Base-by-base conservation (phyloP, 2,329 filamentous ascomycete genomes). In the Aspergillus udagawae region DNA sequence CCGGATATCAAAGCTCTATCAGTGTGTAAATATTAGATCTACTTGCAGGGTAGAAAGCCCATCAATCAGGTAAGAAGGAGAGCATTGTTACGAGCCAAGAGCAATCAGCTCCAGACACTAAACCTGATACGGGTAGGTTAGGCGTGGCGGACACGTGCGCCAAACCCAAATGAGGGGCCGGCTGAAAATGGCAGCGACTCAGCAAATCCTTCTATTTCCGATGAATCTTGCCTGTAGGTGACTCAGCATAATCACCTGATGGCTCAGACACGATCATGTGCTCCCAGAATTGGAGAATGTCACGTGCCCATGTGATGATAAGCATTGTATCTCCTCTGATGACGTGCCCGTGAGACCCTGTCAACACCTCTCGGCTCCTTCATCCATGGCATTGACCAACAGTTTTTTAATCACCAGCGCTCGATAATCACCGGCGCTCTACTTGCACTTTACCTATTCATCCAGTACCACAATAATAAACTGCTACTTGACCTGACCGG, bases 301-400 rank as follows among this genome's bases (percentile, higher is more conserved):
- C 60, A 63, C 62, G 54, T 64, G 61, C 0, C 1, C 32, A n/a
- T 25, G 23, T 25, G 47, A 49, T 54, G 63, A 63, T 64, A 64
- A 64, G 53, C 61, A 45, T 52, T 55, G 52, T 57, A 50, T 60
- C 53, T 42, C 54, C 56, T 29, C 28, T 14, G 44, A 47, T 47
- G 44, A 47, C 44, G 44, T 47, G 44, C 21, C 4, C 14, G 7
- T 10, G 8, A 23, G 44, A 14, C n/a, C 20, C 41, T 27, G 3
- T 9, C 42, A 9, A 38, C 42, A 45, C 28, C 48, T 23, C 49
- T 7, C 32, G 52, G 42, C 54, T 57, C 52, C 38, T 52, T 27
- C 42, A 20, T 47, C 49, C 25, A 14, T 44, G 41, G 41, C 32
- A 38, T n/a, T 38, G 32, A 17, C 8, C 32, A 38, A 38, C 32